phyloP scores from a whole-genome alignment of 2,329 filamentous ascomycete genomes.

The Neoscytalidium dimidiatum region DNA sequence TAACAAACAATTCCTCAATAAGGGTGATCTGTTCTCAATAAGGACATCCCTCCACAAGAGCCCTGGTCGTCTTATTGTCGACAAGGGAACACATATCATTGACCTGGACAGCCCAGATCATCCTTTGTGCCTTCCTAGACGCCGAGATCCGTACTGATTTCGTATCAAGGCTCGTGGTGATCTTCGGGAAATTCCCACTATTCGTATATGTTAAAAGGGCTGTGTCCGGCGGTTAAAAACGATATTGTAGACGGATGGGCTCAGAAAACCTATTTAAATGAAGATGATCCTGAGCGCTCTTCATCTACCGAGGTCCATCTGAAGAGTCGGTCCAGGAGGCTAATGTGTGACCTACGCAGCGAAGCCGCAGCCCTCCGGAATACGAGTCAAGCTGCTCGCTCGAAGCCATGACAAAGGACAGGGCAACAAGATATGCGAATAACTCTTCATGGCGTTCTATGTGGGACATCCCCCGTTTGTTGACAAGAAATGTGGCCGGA shows the following conservation, averaged over 20 bases:
- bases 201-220: no score
- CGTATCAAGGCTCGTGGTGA: neutral
- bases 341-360: no score
- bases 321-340: no score
- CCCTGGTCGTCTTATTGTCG: neutral
- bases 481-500: slow-evolving; percentile 18
- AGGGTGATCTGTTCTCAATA: neutral
- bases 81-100: neutral
- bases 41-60: neutral
- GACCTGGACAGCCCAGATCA: neutral
- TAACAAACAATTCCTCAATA: slow-evolving; percentile 15
- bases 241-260: no score
- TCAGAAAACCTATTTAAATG: no score
- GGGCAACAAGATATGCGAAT: neutral
- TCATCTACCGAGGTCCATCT: no score
- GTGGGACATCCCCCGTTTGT: neutral
- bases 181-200: no score
- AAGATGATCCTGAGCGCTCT: no score
- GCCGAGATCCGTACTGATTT: no score
- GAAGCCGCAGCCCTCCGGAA: no score
- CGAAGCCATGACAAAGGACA: neutral
- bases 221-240: no score
- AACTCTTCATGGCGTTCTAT: neutral
- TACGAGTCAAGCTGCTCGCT: no score
- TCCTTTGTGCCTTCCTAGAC: neutral